Evolutionary conservation across 1,284 basidiomycete genomes (phyloP), one percentile per base, ranked within the genome.

Genomic region (Apiotrichum gamsii): DNA sequence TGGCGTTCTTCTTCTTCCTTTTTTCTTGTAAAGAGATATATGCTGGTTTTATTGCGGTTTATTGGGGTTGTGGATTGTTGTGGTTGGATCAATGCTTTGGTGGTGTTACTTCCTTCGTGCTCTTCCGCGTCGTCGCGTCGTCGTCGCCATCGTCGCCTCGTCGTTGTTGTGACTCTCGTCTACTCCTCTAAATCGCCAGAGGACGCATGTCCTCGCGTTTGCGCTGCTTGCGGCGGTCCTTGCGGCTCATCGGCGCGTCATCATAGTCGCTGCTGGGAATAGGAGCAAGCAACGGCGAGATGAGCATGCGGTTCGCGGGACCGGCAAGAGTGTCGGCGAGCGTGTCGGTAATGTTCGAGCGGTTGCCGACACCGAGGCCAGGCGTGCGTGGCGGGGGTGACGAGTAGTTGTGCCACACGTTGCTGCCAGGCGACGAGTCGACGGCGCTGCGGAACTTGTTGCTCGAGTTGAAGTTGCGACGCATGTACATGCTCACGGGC

Each of bases 401-500:
- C 14, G 16, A 8, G 20, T 47, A 37, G 40, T 21, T 24, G 29
- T 42, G 24, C 33, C 32, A 33, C 4, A 16, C 25, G 32, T 28
- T 30, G 18, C 16, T 10, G 13, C 3, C 14, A 15, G 34, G 31
- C 4, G 30, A 9, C 21, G 38, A 18, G 28, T 45, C 38, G 34
- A 35, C 23, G 13, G 24, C 16, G 14, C 47, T 47, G 25, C 25
- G 25, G 25, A 28, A 28, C 25, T 28, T 28, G 25, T 28, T 28
- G 25, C 25, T 11, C 6, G 25, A 6, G 28, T 49, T 51, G 41
- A 63, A 60, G 50, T 67, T 67, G 29, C 65, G 47, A 15, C 58
- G 48, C n/a, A 67, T 56, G 45, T 67, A 69, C 28, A 58, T 61
- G 28, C 64, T 64, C 16, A 69, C 65, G 2, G 61, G 65, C 2